phyloP scores from a whole-genome alignment of 2,329 filamentous ascomycete genomes.

The Xylariaceae sp. region DNA sequence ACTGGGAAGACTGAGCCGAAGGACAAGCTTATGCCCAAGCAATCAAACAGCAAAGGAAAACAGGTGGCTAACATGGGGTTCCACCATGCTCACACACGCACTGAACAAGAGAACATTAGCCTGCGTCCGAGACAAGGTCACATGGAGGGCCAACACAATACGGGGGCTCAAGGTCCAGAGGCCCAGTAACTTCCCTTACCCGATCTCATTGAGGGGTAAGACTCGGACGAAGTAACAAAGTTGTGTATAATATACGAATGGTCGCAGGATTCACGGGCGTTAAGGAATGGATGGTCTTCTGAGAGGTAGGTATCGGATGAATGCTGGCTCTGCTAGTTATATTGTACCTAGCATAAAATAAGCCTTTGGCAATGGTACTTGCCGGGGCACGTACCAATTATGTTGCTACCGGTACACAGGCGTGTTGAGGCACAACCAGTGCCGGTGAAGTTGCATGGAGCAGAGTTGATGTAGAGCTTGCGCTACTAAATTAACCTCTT shows the following conservation, averaged over 20 bases:
- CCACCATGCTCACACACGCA: background rate
- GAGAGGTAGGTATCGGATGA: constrained; percentile 5
- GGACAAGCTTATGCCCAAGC: constrained; percentile 4
- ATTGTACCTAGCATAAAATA: constrained; percentile 8
- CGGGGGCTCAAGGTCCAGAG: constrained; percentile 3
- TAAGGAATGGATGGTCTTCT: background rate
- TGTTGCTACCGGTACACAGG: background rate
- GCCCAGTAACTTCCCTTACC: background rate
- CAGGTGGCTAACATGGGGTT: background rate
- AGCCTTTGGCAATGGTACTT: constrained; percentile 2
- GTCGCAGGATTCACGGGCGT: constrained; percentile 6
- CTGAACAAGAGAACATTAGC: constrained; percentile 11
- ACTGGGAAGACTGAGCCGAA: constrained; percentile 7
- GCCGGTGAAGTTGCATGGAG: background rate
- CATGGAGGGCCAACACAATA: constrained; percentile 8
- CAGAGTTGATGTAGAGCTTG: background rate
- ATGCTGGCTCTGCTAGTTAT: constrained; percentile 6
- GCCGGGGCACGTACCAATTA: constrained; percentile 8
- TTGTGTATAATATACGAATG: constrained; percentile 18
- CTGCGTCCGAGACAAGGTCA: constrained; percentile 9
- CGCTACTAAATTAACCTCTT: background rate
- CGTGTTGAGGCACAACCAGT: constrained; percentile 1
- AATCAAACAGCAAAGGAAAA: constrained; percentile 6
- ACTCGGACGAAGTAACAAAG: constrained; percentile 1
- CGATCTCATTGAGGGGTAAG: background rate